phyloP scores from a whole-genome alignment of 805 yeast species.

The Pichia kluyveri region DNA sequence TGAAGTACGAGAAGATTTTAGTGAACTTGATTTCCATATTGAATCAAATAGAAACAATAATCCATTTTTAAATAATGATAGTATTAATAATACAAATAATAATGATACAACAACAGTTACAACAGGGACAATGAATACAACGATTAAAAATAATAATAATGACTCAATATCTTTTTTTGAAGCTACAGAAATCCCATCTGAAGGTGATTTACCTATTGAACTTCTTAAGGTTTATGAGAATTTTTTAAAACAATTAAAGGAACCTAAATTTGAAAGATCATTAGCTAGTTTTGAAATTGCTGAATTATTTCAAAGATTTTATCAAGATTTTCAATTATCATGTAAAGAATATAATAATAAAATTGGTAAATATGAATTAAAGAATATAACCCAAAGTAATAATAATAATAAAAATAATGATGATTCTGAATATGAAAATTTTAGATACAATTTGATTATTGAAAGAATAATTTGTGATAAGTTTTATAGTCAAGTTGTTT shows the following conservation, averaged over 20 bases:
- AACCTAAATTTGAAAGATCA: slow-evolving; percentile 28
- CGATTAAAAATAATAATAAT: not conserved
- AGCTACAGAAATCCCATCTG: slow-evolving; percentile 10
- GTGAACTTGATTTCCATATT: not conserved
- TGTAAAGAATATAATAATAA: slow-evolving; percentile 13
- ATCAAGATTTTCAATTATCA: slow-evolving; percentile 19
- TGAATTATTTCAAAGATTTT: slow-evolving; percentile 27
- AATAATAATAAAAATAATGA: slow-evolving; percentile 5
- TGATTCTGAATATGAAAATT: slow-evolving; percentile 10
- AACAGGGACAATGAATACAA: not conserved
- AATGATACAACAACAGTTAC: not conserved
- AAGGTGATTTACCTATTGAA: slow-evolving; percentile 21
- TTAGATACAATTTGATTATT: slow-evolving; percentile 21
- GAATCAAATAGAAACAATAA: not conserved
- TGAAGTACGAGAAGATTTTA: not conserved
- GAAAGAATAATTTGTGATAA: slow-evolving; percentile 27
- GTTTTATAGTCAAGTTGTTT: slow-evolving; percentile 26
- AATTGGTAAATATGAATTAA: slow-evolving; percentile 16
- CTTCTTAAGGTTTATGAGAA: slow-evolving; percentile 18
- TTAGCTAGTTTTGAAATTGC: slow-evolving; percentile 28
- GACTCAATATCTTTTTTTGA: slow-evolving; percentile 11
- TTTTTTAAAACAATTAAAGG: slow-evolving; percentile 25
- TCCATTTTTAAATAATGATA: not conserved
- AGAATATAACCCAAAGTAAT: slow-evolving; percentile 7
- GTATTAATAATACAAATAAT: not conserved